Evolutionary conservation across 2,329 filamentous ascomycete genomes (phyloP).

Genomic region (Lasiodiplodia gonubiensis): DNA sequence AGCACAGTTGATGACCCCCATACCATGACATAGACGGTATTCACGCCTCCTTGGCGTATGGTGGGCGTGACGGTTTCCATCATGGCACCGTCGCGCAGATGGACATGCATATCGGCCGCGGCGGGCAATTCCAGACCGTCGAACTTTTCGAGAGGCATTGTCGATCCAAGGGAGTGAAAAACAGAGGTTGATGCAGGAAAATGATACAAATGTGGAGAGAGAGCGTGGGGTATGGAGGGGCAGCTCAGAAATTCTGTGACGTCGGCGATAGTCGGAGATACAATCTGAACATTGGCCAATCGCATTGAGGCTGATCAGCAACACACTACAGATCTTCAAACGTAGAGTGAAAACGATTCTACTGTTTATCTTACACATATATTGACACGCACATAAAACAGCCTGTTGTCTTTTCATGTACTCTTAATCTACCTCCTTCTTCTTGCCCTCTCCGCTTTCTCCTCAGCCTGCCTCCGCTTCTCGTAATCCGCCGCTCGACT

Average conservation of each 20-base stretch:
- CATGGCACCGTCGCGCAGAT: slow-evolving; percentile 60
- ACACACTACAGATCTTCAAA: neutral
- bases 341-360: neutral
- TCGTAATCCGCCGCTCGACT: slow-evolving; percentile 27
- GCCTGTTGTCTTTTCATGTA: neutral
- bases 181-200: neutral
- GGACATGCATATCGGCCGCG: slow-evolving; percentile 59
- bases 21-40: slow-evolving; percentile 62
- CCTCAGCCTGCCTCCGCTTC: slow-evolving; percentile 23
- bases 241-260: slow-evolving; percentile 15
- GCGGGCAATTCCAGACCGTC: slow-evolving; percentile 54
- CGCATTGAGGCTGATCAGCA: neutral
- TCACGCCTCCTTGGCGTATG: slow-evolving; percentile 58
- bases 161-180: too few species aligned
- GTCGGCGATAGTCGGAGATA: slow-evolving; percentile 18
- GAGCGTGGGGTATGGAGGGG: slow-evolving; percentile 5
- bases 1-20: neutral
- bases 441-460: neutral
- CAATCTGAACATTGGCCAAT: slow-evolving; percentile 1
- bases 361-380: slow-evolving; percentile 3
- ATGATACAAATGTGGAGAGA: neutral
- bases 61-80: slow-evolving; percentile 57
- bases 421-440: neutral
- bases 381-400: slow-evolving; percentile 3
- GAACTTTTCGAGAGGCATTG: slow-evolving; percentile 49